Evolutionary conservation across 495 filamentous ascomycete species (phyloP).

Genomic region (Penicillium maclennaniae): DNA sequence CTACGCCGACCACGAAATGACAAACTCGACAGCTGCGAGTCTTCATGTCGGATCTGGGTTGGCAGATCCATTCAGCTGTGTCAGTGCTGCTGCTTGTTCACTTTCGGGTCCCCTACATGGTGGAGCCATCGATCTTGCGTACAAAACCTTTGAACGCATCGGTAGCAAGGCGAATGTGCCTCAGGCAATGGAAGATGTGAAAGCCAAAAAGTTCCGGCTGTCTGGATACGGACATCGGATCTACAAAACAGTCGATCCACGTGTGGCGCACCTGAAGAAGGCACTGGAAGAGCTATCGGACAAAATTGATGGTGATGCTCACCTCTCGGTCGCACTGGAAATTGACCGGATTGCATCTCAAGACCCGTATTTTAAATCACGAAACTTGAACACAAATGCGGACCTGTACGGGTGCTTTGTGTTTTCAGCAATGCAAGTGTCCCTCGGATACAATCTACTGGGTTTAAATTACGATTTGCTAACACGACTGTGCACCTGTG

Average conservation of each 20-base stretch:
- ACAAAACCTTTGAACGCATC: constrained; percentile 39
- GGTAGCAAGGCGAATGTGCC: constrained; percentile 44
- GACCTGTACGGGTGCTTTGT: constrained; percentile 50
- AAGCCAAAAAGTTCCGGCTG: constrained; percentile 43
- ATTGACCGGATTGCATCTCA: constrained; percentile 43
- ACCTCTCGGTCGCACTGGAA: constrained; percentile 46
- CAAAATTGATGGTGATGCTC: constrained; percentile 12
- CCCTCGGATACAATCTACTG: neutral
- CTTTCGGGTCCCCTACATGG: constrained; percentile 49
- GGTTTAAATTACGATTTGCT: neutral
- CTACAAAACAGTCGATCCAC: constrained; percentile 48
- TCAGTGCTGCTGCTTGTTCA: constrained; percentile 35
- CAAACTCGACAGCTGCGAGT: constrained; percentile 49
- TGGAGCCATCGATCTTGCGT: constrained; percentile 51
- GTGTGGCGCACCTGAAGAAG: constrained; percentile 36
- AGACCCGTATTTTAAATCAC: constrained; percentile 46
- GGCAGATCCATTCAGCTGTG: constrained; percentile 41
- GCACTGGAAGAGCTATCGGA: constrained; percentile 40
- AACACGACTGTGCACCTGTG: neutral
- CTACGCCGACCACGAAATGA: constrained; percentile 51
- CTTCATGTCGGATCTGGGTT: constrained; percentile 48
- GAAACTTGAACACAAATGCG: constrained; percentile 51
- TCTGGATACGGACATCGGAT: constrained; percentile 56
- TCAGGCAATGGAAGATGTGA: constrained; percentile 40
- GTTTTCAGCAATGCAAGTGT: constrained; percentile 44